A percentile compares a stretch with the other conserved stretches of the same genome.
phyloP scores from a whole-genome alignment of 176 grass and related monocot genomes.

The Triticum dicoccoides region DNA sequence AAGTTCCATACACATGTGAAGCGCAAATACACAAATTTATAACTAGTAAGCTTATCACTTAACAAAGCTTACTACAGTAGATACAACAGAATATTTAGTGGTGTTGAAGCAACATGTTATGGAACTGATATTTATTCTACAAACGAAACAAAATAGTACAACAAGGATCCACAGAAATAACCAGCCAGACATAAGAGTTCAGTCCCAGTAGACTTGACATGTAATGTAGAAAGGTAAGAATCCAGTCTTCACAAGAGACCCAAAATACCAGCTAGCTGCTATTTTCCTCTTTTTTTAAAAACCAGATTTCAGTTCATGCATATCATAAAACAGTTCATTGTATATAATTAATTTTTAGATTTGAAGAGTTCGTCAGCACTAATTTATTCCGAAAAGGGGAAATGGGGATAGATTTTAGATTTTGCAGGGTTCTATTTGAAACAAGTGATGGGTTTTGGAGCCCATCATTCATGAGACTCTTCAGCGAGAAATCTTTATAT shows the following conservation, averaged over 20 bases:
- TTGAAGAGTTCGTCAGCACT: background rate
- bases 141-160: constrained; percentile 12
- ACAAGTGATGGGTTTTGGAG: background rate
- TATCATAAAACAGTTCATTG: background rate
- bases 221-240: background rate
- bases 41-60: constrained; percentile 1
- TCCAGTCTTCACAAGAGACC: background rate
- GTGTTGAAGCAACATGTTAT: background rate
- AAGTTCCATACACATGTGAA: too few relatives aligned
- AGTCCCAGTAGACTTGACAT: constrained; percentile 4
- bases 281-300: background rate
- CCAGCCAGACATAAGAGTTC: background rate
- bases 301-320: background rate
- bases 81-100: background rate
- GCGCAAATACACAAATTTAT: background rate
- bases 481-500: background rate
- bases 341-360: background rate
- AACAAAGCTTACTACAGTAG: background rate
- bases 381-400: background rate
- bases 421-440: background rate
- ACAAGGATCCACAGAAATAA: background rate
- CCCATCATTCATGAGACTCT: background rate
- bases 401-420: background rate
- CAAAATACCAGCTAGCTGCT: background rate
- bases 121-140: background rate